Evolutionary conservation across 2,329 filamentous ascomycete genomes (phyloP).

Genomic region (Chrysosporium keratinophilum): DNA sequence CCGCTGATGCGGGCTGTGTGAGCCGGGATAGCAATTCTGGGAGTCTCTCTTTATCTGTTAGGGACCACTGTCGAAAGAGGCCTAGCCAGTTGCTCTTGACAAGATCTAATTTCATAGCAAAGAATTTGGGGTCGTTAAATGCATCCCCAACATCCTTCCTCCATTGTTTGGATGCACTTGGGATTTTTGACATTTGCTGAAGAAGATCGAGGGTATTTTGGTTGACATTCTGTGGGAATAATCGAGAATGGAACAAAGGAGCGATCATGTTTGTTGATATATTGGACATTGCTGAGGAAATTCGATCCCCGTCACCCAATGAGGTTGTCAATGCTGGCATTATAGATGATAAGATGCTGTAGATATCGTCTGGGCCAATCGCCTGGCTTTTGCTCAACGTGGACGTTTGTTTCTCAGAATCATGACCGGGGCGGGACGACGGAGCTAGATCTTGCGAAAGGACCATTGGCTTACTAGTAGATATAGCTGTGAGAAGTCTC

Average conservation of each 20-base stretch:
- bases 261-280: conserved; percentile 77
- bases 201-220: conserved; percentile 61
- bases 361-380: conserved; percentile 59
- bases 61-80: conserved; percentile 70
- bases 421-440: conserved; percentile 31
- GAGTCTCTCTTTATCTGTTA: conserved; percentile 80
- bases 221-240: conserved; percentile 77
- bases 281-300: conserved; percentile 62
- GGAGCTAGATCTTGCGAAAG: conserved; percentile 50
- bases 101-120: conserved; percentile 56
- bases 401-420: conserved; percentile 28
- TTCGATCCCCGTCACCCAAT: conserved; percentile 73
- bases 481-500: conserved; percentile 79
- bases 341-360: conserved; percentile 67
- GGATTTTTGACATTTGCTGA: conserved; percentile 63
- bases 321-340: conserved; percentile 73
- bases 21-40: conserved; percentile 69
- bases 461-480: conserved; percentile 73
- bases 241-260: conserved; percentile 70
- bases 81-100: conserved; percentile 69
- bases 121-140: conserved; percentile 82
- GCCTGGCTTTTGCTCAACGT: conserved; percentile 23
- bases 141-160: conserved; percentile 86
- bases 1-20: conserved; percentile 76
- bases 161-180: conserved; percentile 77